Conservation (phyloP, 192 early-diverging fungal genomes). For the Coemansia sp. region DNA sequence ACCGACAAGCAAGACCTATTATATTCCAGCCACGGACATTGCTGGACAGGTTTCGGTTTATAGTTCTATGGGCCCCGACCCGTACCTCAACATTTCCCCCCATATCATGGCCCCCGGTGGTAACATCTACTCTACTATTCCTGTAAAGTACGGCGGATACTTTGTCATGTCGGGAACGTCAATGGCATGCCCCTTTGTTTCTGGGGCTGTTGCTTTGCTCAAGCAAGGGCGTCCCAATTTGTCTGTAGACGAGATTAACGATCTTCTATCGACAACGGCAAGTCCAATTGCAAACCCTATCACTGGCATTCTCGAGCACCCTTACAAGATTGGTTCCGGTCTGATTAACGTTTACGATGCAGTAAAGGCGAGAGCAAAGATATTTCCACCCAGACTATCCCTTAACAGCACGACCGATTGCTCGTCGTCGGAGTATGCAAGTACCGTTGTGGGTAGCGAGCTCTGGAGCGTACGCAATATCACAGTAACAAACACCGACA, state of each 20-base stretch:
- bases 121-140: slow-evolving; percentile 66
- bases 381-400: slow-evolving; percentile 62
- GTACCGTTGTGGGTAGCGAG: not conserved
- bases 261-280: slow-evolving; percentile 13
- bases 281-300: slow-evolving; percentile 3
- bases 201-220: slow-evolving; percentile 68
- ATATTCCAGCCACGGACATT: not conserved
- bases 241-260: slow-evolving; percentile 10
- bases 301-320: slow-evolving; percentile 32
- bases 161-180: slow-evolving; percentile 69
- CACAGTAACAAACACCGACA: slow-evolving; percentile 32
- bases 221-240: slow-evolving; percentile 53
- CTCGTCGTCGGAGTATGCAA: not conserved
- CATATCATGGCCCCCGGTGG: slow-evolving; percentile 68
- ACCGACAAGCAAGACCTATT: not conserved
- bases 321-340: slow-evolving; percentile 66
- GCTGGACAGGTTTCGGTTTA: slow-evolving; percentile 60
- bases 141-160: slow-evolving; percentile 41
- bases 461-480: slow-evolving; percentile 28
- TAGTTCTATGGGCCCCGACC: slow-evolving; percentile 67
- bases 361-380: slow-evolving; percentile 52
- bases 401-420: slow-evolving; percentile 43
- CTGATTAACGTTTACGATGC: slow-evolving; percentile 72
- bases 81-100: slow-evolving; percentile 62
- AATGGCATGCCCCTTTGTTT: slow-evolving; percentile 78